phyloP scores from a whole-genome alignment of 768 basidiomycete species.

The Amanita exitialis region DNA sequence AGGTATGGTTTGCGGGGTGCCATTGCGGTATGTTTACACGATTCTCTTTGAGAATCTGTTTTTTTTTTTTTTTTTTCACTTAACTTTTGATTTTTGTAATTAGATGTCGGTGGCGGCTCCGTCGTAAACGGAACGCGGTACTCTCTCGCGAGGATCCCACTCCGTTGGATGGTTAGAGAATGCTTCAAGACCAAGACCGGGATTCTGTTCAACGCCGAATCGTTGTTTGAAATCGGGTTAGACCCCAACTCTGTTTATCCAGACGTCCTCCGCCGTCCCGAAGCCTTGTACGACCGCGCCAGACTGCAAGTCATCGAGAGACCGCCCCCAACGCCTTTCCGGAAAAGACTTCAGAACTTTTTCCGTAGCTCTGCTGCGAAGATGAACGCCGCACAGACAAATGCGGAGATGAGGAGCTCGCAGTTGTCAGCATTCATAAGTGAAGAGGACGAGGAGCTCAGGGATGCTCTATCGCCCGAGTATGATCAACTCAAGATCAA shows the following conservation, averaged over 20 bases:
- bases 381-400: constrained; percentile 4
- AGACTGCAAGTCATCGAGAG: constrained; percentile 15
- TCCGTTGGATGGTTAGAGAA: constrained; percentile 69
- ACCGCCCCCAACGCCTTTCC: constrained; percentile 16
- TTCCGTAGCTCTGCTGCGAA: constrained; percentile 13
- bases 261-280: constrained; percentile 25
- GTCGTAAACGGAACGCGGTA: constrained; percentile 35
- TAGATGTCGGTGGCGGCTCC: constrained; percentile 52
- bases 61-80: neutral
- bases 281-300: constrained; percentile 14
- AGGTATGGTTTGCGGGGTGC: constrained; percentile 61
- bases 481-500: constrained; percentile 49
- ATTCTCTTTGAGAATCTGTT: neutral
- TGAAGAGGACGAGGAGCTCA: constrained; percentile 37
- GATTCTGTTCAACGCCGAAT: constrained; percentile 45
- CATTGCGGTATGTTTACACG: constrained; percentile 28
- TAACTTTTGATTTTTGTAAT: neutral
- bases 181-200: constrained; percentile 51
- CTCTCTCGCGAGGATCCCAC: constrained; percentile 42
- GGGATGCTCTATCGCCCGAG: constrained; percentile 42
- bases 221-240: constrained; percentile 37
- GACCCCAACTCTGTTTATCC: constrained; percentile 39
- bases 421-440: neutral
- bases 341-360: constrained; percentile 12
- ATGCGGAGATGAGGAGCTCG: constrained; percentile 7